These are phyloP conservation scores for Suhomyces tanzawaensis DNA, from an alignment of 805 yeast genomes.

Conservation along the genomic window DNA sequence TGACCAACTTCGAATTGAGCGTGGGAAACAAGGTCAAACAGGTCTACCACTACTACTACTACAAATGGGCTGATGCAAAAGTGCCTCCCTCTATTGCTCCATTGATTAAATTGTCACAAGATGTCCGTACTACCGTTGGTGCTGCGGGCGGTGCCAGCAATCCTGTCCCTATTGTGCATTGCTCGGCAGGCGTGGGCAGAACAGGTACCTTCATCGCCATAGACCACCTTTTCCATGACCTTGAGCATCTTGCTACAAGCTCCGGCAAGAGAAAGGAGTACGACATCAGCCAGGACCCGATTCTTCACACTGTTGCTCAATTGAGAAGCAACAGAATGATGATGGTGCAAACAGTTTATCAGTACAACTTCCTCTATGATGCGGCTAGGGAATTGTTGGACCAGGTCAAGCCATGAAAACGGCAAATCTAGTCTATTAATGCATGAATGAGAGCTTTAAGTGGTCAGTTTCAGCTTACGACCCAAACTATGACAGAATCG, in stretches of 20 bases:
- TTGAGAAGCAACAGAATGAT: constrained; percentile 36
- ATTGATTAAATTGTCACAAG: constrained; percentile 20
- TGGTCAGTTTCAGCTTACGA: too few relatives aligned
- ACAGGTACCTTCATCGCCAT: constrained; percentile 50
- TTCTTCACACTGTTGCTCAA: constrained; percentile 24
- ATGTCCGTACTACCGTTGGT: constrained; percentile 10
- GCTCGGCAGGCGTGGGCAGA: constrained; percentile 97
- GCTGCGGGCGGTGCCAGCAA: constrained; percentile 1
- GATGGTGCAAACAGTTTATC: constrained; percentile 45
- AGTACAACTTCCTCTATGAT: constrained; percentile 36
- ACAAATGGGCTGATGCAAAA: constrained; percentile 45
- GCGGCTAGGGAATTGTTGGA: constrained; percentile 10
- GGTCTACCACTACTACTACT: constrained; percentile 41
- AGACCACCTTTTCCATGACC: constrained; percentile 29
- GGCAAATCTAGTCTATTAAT: too few relatives aligned
- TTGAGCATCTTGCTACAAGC: constrained; percentile 23
- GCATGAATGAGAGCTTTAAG: too few relatives aligned
- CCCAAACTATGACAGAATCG: too few relatives aligned
- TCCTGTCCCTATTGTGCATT: constrained; percentile 49
- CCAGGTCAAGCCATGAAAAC: neutral
- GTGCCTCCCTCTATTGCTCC: constrained; percentile 36
- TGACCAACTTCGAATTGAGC: constrained; percentile 27
- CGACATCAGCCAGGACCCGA: constrained; percentile 21
- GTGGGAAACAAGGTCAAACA: constrained; percentile 16
- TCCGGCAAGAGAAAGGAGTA: constrained; percentile 7